Evolutionary conservation across 2,329 filamentous ascomycete genomes (phyloP).

Genomic region (Sordariomycetes sp.): DNA sequence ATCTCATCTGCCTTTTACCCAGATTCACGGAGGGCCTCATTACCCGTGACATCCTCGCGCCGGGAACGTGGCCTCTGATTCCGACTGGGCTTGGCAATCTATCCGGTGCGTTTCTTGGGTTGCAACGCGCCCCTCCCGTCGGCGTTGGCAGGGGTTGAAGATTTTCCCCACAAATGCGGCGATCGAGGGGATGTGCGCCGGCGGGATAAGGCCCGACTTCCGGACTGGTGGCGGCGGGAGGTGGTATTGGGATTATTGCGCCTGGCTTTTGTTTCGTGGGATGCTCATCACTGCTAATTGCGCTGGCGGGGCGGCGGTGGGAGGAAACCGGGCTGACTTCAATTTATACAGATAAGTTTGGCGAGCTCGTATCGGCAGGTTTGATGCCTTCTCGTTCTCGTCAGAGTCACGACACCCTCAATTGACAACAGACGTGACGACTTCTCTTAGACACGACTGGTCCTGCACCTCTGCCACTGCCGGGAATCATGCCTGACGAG

Average conservation of each 20-base stretch:
- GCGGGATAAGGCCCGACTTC: conserved; percentile 1
- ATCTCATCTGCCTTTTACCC: not conserved
- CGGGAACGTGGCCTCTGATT: not conserved
- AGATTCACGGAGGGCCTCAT: not conserved
- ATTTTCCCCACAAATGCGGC: conserved; percentile 4
- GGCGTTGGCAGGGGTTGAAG: not conserved
- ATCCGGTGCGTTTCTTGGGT: not conserved
- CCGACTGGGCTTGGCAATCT: not conserved
- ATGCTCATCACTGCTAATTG: not conserved
- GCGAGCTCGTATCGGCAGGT: too few relatives aligned
- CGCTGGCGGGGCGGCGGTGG: not conserved
- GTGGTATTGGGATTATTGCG: not conserved
- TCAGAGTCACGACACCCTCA: too few relatives aligned
- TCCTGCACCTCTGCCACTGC: too few relatives aligned
- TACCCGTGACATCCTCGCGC: not conserved
- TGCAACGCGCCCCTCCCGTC: not conserved
- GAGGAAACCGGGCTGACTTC: too few relatives aligned
- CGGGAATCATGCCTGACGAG: not conserved
- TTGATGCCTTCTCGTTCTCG: too few relatives aligned
- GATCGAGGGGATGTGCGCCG: not conserved
- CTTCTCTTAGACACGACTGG: too few relatives aligned
- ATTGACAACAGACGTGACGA: too few relatives aligned
- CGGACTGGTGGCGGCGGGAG: not conserved
- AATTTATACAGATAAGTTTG: too few relatives aligned
- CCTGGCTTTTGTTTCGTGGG: not conserved